A percentile compares a stretch with the other conserved stretches of the same genome.
Evolutionary conservation across 805 yeast species (phyloP).

Genomic region (Pichia pseudocactophila): DNA sequence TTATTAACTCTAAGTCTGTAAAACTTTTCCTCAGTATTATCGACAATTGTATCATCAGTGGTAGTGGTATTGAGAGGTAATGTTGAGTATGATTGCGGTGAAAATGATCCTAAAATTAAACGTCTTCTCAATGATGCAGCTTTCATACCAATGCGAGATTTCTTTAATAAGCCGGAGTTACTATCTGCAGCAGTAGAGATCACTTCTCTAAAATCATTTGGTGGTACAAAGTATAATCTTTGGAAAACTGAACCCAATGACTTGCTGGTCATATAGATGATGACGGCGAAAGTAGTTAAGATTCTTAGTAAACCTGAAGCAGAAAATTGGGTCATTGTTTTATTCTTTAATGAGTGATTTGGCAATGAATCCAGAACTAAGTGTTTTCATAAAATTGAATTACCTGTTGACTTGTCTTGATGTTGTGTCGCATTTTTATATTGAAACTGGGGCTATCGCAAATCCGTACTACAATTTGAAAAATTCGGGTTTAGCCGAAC

Average conservation of each 20-base stretch:
- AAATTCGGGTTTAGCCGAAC: no score
- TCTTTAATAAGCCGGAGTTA: slow-evolving; percentile 15
- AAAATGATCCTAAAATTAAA: slow-evolving; percentile 23
- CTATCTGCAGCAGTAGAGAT: slow-evolving; percentile 16
- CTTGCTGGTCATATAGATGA: neutral
- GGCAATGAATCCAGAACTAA: no score
- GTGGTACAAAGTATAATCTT: slow-evolving; percentile 23
- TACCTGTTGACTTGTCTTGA: no score
- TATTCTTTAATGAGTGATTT: no score
- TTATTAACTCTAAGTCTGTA: slow-evolving; percentile 21
- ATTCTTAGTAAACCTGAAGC: no score
- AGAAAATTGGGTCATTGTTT: no score
- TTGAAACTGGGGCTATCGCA: no score
- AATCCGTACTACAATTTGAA: no score
- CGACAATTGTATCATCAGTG: slow-evolving; percentile 1
- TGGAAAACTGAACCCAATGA: slow-evolving; percentile 15
- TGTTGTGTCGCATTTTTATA: no score
- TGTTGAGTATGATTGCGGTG: slow-evolving; percentile 29
- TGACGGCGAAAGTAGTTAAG: no score
- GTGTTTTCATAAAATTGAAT: no score
- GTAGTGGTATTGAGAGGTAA: slow-evolving; percentile 20
- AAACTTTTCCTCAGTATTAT: slow-evolving; percentile 13
- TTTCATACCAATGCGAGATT: slow-evolving; percentile 21
- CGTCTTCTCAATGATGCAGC: slow-evolving; percentile 23
- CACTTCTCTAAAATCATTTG: slow-evolving; percentile 20